Base-by-base conservation (phyloP, 2,329 filamentous ascomycete species). In the Myrmaecium sp. region DNA sequence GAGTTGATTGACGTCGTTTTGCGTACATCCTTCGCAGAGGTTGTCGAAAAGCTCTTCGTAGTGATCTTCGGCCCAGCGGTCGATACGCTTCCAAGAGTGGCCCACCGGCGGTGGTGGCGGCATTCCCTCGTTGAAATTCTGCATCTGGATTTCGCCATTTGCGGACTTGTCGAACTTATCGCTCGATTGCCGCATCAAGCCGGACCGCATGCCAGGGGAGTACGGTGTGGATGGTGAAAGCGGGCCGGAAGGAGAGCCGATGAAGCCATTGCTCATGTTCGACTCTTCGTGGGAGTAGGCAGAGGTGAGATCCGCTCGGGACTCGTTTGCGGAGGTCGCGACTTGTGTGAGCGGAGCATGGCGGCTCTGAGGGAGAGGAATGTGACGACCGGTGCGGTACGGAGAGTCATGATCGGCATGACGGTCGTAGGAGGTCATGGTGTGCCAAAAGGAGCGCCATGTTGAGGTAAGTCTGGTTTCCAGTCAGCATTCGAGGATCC, bases 21-120 rank as follows among this genome's bases (percentile, higher is more conserved):
- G 65, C 4, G 89, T 95, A 47, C 78, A 83, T 16, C 81, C 83
- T 52, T 93, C 84, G 49, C 86, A 79, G 17, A 98, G 61, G 51
- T 98, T 84, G 54, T 98, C 89, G 41, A 64, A 89, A 16, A 98
- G 69, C 54, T 98, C 89, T 32, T 81, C 78, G 52, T 94, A 98
- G 55, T 95, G 81, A 35, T 89, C 80, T 44, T 95, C 89, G 30
- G 80, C 68, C 89, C 89, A 98, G 21, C 67, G 64, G 49, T 95
- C 86, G 46, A 98, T 94, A 52, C 84, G 79, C 48, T 67, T 74
- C 89, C 89, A 98, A 9, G 86, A 92, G 56, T 94, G 84, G 25
- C 62, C 53, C 20, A 92, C 74, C 5, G 89, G 83, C 3, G 89
- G 89, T 5, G 89, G 72, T 3, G 89, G 89, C 3, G 89, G 84